Conservation (phyloP, 1,284 basidiomycete species). For the Nidula niveotomentosa region DNA sequence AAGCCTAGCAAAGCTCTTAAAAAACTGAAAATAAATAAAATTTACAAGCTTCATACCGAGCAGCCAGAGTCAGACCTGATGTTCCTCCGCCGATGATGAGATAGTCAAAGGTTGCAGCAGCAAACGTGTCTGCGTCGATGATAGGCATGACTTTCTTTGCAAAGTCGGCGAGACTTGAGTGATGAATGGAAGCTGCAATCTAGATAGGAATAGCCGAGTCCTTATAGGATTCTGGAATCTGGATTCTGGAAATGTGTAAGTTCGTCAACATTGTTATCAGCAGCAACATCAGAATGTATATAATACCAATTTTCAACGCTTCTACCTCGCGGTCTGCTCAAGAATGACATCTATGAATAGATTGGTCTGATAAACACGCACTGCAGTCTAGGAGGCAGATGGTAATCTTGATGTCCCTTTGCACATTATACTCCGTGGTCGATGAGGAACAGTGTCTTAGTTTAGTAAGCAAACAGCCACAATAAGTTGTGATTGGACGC, state of each 20-base stretch:
- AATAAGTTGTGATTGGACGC: no score
- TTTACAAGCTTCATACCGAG: conserved; percentile 4
- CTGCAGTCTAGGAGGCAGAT: no score
- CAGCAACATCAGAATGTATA: no score
- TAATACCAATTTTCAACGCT: no score
- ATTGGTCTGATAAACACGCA: no score
- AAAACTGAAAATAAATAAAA: background rate
- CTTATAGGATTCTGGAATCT: background rate
- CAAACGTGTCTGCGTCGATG: conserved; percentile 1
- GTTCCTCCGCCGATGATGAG: conserved; percentile 13
- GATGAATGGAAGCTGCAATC: background rate
- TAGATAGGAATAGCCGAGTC: background rate
- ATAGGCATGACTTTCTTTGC: conserved; percentile 1
- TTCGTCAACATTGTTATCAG: no score
- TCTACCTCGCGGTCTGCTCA: no score
- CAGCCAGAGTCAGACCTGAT: conserved; percentile 10
- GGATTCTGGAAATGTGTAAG: background rate
- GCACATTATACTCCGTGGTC: no score
- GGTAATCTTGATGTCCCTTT: no score
- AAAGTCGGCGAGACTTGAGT: background rate
- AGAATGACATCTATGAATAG: no score
- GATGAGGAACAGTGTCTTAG: no score
- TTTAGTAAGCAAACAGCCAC: no score
- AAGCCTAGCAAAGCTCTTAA: conserved; percentile 1
- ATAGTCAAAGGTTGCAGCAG: conserved; percentile 7